Conservation (phyloP, 768 basidiomycete genomes). For the Favolaschia claudopus region DNA sequence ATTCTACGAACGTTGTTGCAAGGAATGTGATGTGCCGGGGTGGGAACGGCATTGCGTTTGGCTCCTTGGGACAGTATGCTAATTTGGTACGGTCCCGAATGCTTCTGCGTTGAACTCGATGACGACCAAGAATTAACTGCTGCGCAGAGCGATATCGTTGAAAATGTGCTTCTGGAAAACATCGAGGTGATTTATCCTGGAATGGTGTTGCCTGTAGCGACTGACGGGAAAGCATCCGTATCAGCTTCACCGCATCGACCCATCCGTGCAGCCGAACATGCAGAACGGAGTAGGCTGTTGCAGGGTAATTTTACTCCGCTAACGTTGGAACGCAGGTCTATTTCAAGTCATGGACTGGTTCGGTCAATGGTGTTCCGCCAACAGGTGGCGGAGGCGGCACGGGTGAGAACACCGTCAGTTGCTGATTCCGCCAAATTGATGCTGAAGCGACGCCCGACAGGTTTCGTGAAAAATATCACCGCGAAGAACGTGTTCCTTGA, state of each 20-base stretch:
- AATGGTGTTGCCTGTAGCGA: too few species aligned
- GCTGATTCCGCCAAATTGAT: background rate
- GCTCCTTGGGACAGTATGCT: conserved; percentile 64
- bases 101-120: too few species aligned
- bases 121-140: too few species aligned
- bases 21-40: conserved; percentile 61
- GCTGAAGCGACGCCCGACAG: background rate
- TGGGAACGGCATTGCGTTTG: conserved; percentile 68
- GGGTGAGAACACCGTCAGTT: background rate
- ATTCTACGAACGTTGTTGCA: conserved; percentile 59
- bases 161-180: conserved; percentile 58
- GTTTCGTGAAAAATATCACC: conserved; percentile 6
- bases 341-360: conserved; percentile 19
- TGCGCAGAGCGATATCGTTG: conserved; percentile 63
- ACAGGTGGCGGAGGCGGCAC: conserved; percentile 14
- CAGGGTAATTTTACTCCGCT: background rate
- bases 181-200: too few species aligned
- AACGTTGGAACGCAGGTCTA: conserved; percentile 5
- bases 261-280: conserved; percentile 64
- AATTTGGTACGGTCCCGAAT: conserved; percentile 46
- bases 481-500: conserved; percentile 1
- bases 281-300: conserved; percentile 53
- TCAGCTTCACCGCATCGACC: conserved; percentile 47
- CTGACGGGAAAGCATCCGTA: too few species aligned
- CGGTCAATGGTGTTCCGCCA: conserved; percentile 11